These are phyloP conservation scores for Anisogramma anomala DNA, from an alignment of 2,329 filamentous ascomycete genomes.

Conservation along the genomic window DNA sequence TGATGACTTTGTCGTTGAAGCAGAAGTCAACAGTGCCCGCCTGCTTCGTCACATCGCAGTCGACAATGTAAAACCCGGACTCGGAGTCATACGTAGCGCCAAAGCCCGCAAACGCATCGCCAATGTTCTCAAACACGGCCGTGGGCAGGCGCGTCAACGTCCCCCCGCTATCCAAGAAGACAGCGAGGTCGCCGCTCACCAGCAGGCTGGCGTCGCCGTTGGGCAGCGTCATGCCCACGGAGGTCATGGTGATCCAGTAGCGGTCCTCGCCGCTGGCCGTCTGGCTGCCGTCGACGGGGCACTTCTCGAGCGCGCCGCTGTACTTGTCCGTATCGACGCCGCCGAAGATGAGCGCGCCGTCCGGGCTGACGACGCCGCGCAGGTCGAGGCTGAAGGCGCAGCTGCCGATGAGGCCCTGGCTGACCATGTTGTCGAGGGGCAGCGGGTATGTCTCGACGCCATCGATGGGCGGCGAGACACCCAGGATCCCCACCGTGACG, in stretches of 20 bases:
- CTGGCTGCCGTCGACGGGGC: slow-evolving; percentile 26
- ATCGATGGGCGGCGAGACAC: slow-evolving; percentile 32
- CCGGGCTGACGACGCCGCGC: slow-evolving; percentile 30
- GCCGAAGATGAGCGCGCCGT: slow-evolving; percentile 41
- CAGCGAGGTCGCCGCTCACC: slow-evolving; percentile 15
- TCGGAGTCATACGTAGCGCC: slow-evolving; percentile 27
- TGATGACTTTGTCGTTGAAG: slow-evolving; percentile 31
- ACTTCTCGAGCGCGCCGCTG: slow-evolving; percentile 31
- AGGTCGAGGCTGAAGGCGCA: slow-evolving; percentile 41
- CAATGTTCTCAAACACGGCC: slow-evolving; percentile 30
- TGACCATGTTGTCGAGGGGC: slow-evolving; percentile 37
- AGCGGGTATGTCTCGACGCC: slow-evolving; percentile 34
- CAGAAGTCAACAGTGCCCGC: slow-evolving; percentile 36
- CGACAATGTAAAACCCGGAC: slow-evolving; percentile 32
- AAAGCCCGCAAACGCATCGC: slow-evolving; percentile 27
- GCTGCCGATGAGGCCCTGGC: slow-evolving; percentile 36
- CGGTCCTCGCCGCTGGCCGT: slow-evolving; percentile 17
- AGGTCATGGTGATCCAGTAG: slow-evolving; percentile 25
- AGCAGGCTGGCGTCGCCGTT: slow-evolving; percentile 17
- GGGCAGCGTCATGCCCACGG: slow-evolving; percentile 18
- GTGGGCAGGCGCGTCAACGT: slow-evolving; percentile 37
- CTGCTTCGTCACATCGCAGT: slow-evolving; percentile 28
- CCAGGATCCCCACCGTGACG: slow-evolving; percentile 41
- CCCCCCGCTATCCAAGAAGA: slow-evolving; percentile 39
- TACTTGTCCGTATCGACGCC: slow-evolving; percentile 42